Evolutionary conservation across 768 basidiomycete species (phyloP), one percentile per base, ranked within the genome.

Genomic region (Austroboletus festivus): DNA sequence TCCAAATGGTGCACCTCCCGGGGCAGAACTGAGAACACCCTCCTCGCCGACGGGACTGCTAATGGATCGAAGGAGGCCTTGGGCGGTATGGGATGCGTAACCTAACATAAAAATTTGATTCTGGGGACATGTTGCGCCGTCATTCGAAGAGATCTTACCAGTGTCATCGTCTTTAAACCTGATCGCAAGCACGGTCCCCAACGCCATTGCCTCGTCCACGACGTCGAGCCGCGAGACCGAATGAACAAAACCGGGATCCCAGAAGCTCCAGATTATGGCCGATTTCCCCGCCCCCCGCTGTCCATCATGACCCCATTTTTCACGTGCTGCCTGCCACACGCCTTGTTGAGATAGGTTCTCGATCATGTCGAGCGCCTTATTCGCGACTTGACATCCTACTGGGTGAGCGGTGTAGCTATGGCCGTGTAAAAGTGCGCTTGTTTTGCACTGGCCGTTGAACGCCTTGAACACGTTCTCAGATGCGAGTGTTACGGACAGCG

Each of bases 361-460:
- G 8, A 94, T 62, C 50, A 87, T 69, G 28, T 79, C 72, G 35
- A 97, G 72, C 3, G 93, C 81, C 67, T 84, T 81, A 55, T 85
- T 85, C 1, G 95, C 95, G 12, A 96, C 89, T 53, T 89, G 85
- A 67, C 95, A 97, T 1, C 93, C 95, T 33, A 96, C 76, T 0
- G 95, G 81, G 63, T 96, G 90, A 3, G 95, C 95, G 0, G 92
- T 96, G 65, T 98, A 98, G 48, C 89, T 92, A 65, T 98, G 95
- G 0, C 95, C 95, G 52, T 98, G 95, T 2, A 97, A 72, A 13
- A 98, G 71, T 15, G 95, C 93, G 52, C 89, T 81, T n/a, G 76
- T 77, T 65, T 97, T 97, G 30, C 74, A 75, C 28, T 79, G 75
- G 28, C 89, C 79, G 31, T 78, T 68, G 70, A 97, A 97, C 1